Conservation (phyloP, 352 stramenopile genomes). For the Pythium pectinolyticum region DNA sequence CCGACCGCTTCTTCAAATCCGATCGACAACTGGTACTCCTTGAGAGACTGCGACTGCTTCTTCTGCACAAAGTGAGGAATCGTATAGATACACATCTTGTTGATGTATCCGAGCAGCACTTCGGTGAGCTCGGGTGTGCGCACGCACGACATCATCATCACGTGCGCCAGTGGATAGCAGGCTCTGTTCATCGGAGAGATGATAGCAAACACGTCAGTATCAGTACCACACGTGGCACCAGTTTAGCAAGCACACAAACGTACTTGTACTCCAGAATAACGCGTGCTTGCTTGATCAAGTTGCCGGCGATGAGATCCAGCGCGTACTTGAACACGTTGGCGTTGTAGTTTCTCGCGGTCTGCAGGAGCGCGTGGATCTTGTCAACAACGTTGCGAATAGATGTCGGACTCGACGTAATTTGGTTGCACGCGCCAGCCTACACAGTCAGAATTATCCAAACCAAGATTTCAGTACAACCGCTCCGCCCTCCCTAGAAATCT, state of each 20-base stretch:
- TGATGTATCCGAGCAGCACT: conserved; percentile 68
- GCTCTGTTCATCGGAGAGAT: conserved; percentile 31
- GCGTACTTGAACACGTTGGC: conserved; percentile 72
- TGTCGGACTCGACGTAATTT: conserved; percentile 72
- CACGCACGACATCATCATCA: conserved; percentile 79
- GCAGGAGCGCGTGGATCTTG: conserved; percentile 67
- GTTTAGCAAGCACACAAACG: too few relatives aligned
- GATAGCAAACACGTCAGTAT: conserved; percentile 13
- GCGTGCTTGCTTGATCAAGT: conserved; percentile 67
- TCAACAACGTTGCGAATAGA: conserved; percentile 60
- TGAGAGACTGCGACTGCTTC: conserved; percentile 45
- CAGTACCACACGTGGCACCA: conserved; percentile 1
- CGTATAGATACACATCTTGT: conserved; percentile 75
- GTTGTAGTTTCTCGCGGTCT: conserved; percentile 55
- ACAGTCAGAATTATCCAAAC: conserved; percentile 5
- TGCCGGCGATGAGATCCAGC: conserved; percentile 66
- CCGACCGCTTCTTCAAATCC: conserved; percentile 68
- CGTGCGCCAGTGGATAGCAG: conserved; percentile 69
- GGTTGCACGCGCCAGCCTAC: conserved; percentile 76
- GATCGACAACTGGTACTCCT: conserved; percentile 65
- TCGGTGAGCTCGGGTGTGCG: conserved; percentile 70
- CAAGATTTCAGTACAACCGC: too few relatives aligned
- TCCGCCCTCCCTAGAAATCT: too few relatives aligned
- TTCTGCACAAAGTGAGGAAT: conserved; percentile 66
- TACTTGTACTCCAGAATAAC: conserved; percentile 80